A percentile compares a stretch with the other conserved stretches of the same genome.
These are phyloP conservation scores for Yamadazyma mexicana DNA, from an alignment of 1,139 yeast species.

Conservation along the genomic window DNA sequence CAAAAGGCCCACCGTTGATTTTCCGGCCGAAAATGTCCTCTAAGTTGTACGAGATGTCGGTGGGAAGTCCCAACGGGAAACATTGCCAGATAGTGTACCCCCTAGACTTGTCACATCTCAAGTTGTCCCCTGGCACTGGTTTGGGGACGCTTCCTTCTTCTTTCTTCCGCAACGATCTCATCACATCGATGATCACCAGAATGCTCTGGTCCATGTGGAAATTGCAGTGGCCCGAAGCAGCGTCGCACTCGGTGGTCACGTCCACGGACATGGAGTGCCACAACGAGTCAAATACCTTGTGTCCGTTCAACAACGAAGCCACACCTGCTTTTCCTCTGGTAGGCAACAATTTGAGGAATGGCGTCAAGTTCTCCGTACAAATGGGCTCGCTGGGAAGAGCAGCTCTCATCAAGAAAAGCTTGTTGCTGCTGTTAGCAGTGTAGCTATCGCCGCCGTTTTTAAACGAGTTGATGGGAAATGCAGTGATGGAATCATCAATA, in stretches of 20 bases:
- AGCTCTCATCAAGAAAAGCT: conserved; percentile 68
- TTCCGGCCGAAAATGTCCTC: conserved; percentile 68
- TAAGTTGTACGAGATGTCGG: conserved; percentile 54
- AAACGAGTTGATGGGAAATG: conserved; percentile 54
- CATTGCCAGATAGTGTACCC: conserved; percentile 66
- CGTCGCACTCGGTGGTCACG: conserved; percentile 56
- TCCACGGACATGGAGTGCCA: conserved; percentile 97
- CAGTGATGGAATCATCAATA: conserved; percentile 77
- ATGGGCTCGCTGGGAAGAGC: conserved; percentile 94
- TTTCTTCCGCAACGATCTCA: conserved; percentile 59
- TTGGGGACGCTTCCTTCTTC: conserved; percentile 73
- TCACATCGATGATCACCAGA: conserved; percentile 72
- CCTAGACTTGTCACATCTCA: conserved; percentile 71
- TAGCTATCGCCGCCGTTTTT: conserved; percentile 12
- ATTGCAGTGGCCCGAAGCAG: conserved; percentile 36
- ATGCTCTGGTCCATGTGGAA: conserved; percentile 68
- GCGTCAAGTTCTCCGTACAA: conserved; percentile 96
- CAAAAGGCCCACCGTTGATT: conserved; percentile 64
- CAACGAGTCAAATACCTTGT: conserved; percentile 86
- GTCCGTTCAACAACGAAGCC: conserved; percentile 88
- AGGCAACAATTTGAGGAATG: conserved; percentile 85
- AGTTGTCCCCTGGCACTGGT: conserved; percentile 66
- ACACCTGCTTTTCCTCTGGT: conserved; percentile 92
- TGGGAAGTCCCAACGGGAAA: conserved; percentile 67
- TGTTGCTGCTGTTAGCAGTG: conserved; percentile 27